Percentiles rank a stretch among this genome's conserved stretches.
Evolutionary conservation across 1,284 basidiomycete species (phyloP).

Genomic region (Schizophyllum commune): DNA sequence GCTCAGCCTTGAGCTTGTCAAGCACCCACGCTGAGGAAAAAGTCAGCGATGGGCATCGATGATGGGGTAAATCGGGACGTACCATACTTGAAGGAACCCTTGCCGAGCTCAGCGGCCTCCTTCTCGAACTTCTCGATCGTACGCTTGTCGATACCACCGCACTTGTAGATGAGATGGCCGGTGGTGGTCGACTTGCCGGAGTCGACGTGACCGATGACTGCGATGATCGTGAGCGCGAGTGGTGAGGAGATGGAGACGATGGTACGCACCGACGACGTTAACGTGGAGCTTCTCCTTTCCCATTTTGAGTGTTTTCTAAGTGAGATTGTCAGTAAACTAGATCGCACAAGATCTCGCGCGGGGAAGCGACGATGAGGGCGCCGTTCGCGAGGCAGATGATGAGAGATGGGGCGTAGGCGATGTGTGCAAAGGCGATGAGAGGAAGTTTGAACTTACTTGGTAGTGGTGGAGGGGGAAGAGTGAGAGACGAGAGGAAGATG

Average conservation of each 20-base stretch:
- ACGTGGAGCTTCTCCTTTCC: constrained; percentile 86
- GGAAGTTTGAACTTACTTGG: constrained; percentile 34
- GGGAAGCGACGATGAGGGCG: constrained; percentile 14
- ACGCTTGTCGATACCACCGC: constrained; percentile 99
- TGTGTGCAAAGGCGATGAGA: constrained; percentile 3
- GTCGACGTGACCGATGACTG: constrained; percentile 97
- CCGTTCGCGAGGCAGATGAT: constrained; percentile 6
- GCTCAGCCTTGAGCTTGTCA: constrained; percentile 99
- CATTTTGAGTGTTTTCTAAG: constrained; percentile 61
- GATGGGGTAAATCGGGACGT: constrained; percentile 20
- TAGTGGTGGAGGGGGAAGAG: constrained; percentile 28
- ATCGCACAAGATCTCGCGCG: constrained; percentile 22
- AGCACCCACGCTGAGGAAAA: constrained; percentile 86
- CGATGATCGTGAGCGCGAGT: constrained; percentile 26
- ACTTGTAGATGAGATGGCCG: constrained; percentile 99
- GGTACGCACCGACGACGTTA: constrained; percentile 82
- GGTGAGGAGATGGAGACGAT: constrained; percentile 7
- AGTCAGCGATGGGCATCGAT: constrained; percentile 13
- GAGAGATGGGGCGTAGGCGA: constrained; percentile 15
- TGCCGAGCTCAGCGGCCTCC: constrained; percentile 99
- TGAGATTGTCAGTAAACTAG: constrained; percentile 20
- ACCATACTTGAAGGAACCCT: constrained; percentile 99
- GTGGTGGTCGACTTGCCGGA: constrained; percentile 99
- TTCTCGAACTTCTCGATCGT: constrained; percentile 99
- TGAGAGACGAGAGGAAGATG: constrained; percentile 44